Evolutionary conservation across 768 basidiomycete species (phyloP).

Genomic region (Trametes maxima): DNA sequence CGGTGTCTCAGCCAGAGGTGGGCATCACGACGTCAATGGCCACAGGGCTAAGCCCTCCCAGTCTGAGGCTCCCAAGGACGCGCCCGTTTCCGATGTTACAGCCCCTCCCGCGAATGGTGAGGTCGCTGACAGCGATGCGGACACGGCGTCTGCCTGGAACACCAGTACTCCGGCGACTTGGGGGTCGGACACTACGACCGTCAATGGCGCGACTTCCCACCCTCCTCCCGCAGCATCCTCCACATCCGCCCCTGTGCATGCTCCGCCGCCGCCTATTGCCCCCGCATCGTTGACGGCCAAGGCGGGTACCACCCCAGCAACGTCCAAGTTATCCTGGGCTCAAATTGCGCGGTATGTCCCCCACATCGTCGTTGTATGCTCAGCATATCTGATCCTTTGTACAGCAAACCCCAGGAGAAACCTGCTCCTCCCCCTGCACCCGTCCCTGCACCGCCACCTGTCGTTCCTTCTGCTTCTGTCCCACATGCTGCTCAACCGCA

Average conservation of each 20-base stretch:
- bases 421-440: constrained; percentile 46
- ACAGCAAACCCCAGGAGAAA: constrained; percentile 66
- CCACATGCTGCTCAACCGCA: constrained; percentile 34
- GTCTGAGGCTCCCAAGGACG: constrained; percentile 26
- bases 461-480: constrained; percentile 28
- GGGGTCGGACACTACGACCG: constrained; percentile 30
- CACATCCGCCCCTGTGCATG: constrained; percentile 38
- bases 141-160: constrained; percentile 33
- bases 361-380: not conserved
- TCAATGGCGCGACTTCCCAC: constrained; percentile 32
- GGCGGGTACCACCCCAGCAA: constrained; percentile 60
- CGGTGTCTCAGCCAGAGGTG: constrained; percentile 50
- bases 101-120: constrained; percentile 29
- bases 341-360: constrained; percentile 71
- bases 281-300: constrained; percentile 23
- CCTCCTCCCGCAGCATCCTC: constrained; percentile 37
- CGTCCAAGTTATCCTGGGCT: constrained; percentile 83
- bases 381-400: constrained; percentile 7
- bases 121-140: constrained; percentile 37
- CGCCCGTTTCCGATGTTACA: constrained; percentile 28
- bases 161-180: constrained; percentile 33
- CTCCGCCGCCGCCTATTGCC: constrained; percentile 14
- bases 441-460: constrained; percentile 26
- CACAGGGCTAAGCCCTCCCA: constrained; percentile 39
- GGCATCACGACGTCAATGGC: constrained; percentile 42